These are phyloP conservation scores for Emmonsiellopsis sp. DNA, from an alignment of 2,329 filamentous ascomycete genomes.

Conservation along the genomic window DNA sequence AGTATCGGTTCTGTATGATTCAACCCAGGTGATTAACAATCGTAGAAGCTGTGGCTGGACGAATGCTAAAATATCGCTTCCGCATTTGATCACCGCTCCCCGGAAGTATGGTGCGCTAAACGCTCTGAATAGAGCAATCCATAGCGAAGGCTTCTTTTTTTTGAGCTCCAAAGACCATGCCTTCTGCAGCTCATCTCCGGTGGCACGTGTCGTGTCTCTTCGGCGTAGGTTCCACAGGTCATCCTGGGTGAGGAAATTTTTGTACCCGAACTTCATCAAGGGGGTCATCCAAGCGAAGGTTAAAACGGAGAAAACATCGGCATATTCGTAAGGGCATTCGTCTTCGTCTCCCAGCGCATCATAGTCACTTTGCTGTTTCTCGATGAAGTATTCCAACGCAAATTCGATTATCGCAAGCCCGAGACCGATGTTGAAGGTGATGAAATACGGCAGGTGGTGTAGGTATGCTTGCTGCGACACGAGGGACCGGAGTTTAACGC, in stretches of 20 bases:
- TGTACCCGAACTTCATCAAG: conserved; percentile 91
- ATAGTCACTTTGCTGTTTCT: conserved; percentile 64
- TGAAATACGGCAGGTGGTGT: conserved; percentile 62
- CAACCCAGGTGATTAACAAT: conserved; percentile 72
- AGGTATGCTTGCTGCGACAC: conserved; percentile 65
- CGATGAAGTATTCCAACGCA: conserved; percentile 72
- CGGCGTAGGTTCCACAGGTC: conserved; percentile 88
- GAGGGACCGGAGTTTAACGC: conserved; percentile 77
- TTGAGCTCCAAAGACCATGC: conserved; percentile 69
- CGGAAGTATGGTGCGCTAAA: conserved; percentile 78
- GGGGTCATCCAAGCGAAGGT: conserved; percentile 99
- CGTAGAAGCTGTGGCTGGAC: conserved; percentile 83
- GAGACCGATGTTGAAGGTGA: conserved; percentile 62
- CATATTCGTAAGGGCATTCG: conserved; percentile 72
- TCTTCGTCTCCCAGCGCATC: conserved; percentile 56
- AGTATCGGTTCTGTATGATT: conserved; percentile 56
- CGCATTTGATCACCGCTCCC: conserved; percentile 77
- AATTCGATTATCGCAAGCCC: conserved; percentile 64
- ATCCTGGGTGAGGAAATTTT: conserved; percentile 82
- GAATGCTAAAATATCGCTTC: conserved; percentile 79
- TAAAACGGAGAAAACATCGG: conserved; percentile 83
- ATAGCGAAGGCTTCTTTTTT: conserved; percentile 69
- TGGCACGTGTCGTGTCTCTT: conserved; percentile 67
- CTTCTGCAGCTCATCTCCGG: conserved; percentile 58
- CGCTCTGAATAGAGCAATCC: conserved; percentile 72